phyloP scores from a whole-genome alignment of 495 filamentous ascomycete genomes.

The Xylaria intraflava region DNA sequence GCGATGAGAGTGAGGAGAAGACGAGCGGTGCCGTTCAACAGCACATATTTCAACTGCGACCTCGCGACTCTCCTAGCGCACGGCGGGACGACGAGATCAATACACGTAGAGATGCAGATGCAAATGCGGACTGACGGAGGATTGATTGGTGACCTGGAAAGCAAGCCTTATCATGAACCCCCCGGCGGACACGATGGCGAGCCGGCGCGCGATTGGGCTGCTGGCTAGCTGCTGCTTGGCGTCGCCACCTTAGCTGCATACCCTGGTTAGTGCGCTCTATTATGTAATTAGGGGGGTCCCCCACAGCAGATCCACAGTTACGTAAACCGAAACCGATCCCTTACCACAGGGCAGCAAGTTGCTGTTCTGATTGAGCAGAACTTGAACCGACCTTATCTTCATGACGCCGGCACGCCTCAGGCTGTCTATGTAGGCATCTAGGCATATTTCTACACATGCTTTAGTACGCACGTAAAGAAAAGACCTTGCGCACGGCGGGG shows the following conservation, averaged over 20 bases:
- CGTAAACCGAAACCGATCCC: too few relatives aligned
- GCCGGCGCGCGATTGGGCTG: neutral
- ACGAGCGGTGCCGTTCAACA: neutral
- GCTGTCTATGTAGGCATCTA: too few relatives aligned
- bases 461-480: too few relatives aligned
- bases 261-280: too few relatives aligned
- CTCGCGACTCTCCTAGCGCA: neutral
- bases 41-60: neutral
- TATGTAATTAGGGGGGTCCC: too few relatives aligned
- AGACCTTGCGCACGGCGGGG: too few relatives aligned
- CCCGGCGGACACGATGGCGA: neutral
- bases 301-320: too few relatives aligned
- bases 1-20: neutral
- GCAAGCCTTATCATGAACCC: slow-evolving; percentile 8
- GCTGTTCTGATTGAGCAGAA: too few relatives aligned
- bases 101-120: neutral
- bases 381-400: too few relatives aligned
- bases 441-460: too few relatives aligned
- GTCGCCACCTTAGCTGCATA: neutral
- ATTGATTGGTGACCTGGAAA: neutral
- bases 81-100: neutral
- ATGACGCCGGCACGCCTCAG: too few relatives aligned
- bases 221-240: neutral
- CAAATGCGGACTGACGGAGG: neutral
- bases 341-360: too few relatives aligned